Base-by-base conservation (phyloP, 768 basidiomycete species). In the Dioszegia aurantiaca region DNA sequence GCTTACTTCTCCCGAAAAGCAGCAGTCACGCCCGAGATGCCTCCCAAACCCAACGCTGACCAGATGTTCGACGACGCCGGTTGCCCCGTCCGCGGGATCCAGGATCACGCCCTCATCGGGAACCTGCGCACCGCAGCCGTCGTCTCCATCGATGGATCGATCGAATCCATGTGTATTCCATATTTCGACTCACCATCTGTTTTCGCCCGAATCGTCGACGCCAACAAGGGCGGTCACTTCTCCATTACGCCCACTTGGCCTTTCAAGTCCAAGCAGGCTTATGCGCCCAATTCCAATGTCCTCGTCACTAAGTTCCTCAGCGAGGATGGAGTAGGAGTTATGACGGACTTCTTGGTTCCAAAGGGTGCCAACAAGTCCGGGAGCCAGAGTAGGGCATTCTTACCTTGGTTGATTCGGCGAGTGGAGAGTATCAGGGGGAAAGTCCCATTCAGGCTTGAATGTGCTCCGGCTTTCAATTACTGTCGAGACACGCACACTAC, bases 391-490 rank as follows among this genome's bases (percentile, higher is more conserved):
- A 28, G 46, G 40, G 48, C 43, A 23, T 56, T 47, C 49, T 58
- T 76, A 33, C 72, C 74, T 4, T 78, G 77, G 73, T 53, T 78
- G 43, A 69, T 74, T 51, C 54, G 77, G 31, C 70, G 68, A 40
- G 68, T 62, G 4, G 75, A 87, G 80, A 87, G 89, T 59, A 84
- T 97, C 63, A 87, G 94, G 17, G 94, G 94, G 0, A 82, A 73
- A 6, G 79, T 95, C 30, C 86, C 89, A 0, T 80, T 94, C 53
- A 81, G 84, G 57, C 82, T 97, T 76, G 89, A 98, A 78, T 92
- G 90, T 67, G 90, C 90, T 0, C 94, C 94, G 0, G 94, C 92
- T 0, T 99, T 99, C 84, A 87, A 95, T 76, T 99, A 99, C 68
- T 92, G 90, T 0, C 82, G 87, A 12, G 82, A 85, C 46, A 47